Percentiles rank a stretch among this genome's conserved stretches.
These are phyloP conservation scores for Ogataea nitratoaversa DNA, from an alignment of 805 yeast species.

Conservation along the genomic window DNA sequence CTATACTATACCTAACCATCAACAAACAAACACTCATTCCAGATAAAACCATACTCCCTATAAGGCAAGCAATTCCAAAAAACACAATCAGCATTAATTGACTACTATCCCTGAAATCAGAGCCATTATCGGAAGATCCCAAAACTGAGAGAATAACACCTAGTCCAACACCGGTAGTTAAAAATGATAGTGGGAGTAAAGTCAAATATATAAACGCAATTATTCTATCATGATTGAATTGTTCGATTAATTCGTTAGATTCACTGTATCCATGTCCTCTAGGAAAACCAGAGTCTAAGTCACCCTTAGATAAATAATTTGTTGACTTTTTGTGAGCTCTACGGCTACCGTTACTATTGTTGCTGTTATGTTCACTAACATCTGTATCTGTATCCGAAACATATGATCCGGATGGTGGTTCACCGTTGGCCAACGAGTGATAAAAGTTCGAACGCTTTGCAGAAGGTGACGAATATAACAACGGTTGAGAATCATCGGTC, in stretches of 20 bases:
- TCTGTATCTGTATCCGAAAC: constrained; percentile 18
- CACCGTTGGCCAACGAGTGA: constrained; percentile 8
- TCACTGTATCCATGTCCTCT: constrained; percentile 9
- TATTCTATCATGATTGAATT: constrained; percentile 38
- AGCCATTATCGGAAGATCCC: constrained; percentile 4
- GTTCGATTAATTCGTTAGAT: constrained; percentile 15
- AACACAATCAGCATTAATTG: constrained; percentile 27
- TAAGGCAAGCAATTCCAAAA: constrained; percentile 36
- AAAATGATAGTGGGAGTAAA: constrained; percentile 35
- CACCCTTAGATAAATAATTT: not conserved
- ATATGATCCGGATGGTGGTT: constrained; percentile 2
- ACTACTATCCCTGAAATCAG: constrained; percentile 6
- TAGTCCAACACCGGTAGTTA: constrained; percentile 40
- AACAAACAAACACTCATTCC: constrained; percentile 42
- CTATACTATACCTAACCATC: constrained; percentile 34
- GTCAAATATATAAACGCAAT: constrained; percentile 41
- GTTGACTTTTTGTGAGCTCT: too few relatives aligned
- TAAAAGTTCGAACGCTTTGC: constrained; percentile 7
- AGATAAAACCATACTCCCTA: constrained; percentile 38
- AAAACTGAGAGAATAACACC: constrained; percentile 35
- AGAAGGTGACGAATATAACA: constrained; percentile 1
- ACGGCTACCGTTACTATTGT: not conserved
- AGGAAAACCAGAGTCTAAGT: constrained; percentile 1
- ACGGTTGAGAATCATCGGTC: constrained; percentile 1
- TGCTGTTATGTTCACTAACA: constrained; percentile 7